phyloP scores from a whole-genome alignment of 257 asterid genomes.

The Ballota nigra region DNA sequence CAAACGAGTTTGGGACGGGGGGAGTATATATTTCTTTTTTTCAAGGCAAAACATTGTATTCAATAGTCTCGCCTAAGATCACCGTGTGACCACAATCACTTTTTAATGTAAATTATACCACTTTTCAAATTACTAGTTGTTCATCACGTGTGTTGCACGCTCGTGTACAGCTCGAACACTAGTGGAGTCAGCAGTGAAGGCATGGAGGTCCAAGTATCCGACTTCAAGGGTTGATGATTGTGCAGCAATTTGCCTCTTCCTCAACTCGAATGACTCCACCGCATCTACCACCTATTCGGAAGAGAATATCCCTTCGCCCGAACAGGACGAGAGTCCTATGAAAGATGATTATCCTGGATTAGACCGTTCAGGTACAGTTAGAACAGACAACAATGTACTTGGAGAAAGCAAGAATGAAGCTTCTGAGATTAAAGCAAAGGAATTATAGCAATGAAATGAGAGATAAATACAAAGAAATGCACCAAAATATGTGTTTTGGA shows the following conservation, averaged over 20 bases:
- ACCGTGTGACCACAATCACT: no score
- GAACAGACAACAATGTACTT: slow-evolving; percentile 1
- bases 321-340: neutral
- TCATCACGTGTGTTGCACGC: slow-evolving; percentile 43
- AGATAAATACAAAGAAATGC: no score
- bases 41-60: no score
- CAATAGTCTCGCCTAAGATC: no score
- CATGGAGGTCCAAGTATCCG: slow-evolving; percentile 47
- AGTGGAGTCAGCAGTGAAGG: slow-evolving; percentile 46
- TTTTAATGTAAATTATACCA: no score
- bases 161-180: slow-evolving; percentile 45
- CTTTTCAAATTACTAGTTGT: no score
- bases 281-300: slow-evolving; percentile 17
- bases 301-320: slow-evolving; percentile 16
- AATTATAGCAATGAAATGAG: neutral
- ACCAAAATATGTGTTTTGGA: neutral
- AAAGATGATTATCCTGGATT: slow-evolving; percentile 22
- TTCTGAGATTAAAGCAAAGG: neutral
- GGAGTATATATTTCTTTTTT: no score
- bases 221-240: slow-evolving; percentile 67
- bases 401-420: slow-evolving; percentile 14
- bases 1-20: no score
- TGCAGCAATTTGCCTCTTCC: slow-evolving; percentile 61
- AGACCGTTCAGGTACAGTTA: slow-evolving; percentile 25
- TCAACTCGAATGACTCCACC: slow-evolving; percentile 34